These are phyloP conservation scores for Syzygium grande DNA, from an alignment of 345 rosid species.

Conservation along the genomic window DNA sequence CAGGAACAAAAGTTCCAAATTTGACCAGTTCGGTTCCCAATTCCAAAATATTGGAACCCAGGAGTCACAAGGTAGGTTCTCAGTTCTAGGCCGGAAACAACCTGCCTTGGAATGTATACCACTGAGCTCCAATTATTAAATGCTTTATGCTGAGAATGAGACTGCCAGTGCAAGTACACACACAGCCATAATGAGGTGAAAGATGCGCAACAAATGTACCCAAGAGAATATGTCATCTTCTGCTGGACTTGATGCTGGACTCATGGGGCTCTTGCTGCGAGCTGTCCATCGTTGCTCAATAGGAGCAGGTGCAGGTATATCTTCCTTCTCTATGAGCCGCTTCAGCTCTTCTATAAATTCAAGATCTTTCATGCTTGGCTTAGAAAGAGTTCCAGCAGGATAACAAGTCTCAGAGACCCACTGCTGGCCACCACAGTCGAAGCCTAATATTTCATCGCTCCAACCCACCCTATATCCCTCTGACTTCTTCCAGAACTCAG, in stretches of 20 bases:
- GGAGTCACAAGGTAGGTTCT: no score
- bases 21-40: neutral
- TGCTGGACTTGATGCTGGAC: constrained; percentile 74
- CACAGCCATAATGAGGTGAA: neutral
- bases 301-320: constrained; percentile 81
- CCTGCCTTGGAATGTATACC: neutral
- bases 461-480: constrained; percentile 96
- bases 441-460: constrained; percentile 96
- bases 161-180: neutral
- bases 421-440: constrained; percentile 99
- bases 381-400: constrained; percentile 83
- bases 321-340: constrained; percentile 70
- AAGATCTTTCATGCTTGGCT: constrained; percentile 88
- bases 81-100: no score
- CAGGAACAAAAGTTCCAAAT: neutral
- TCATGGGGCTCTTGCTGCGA: constrained; percentile 75
- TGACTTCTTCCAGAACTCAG: constrained; percentile 92
- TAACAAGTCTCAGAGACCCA: constrained; percentile 98
- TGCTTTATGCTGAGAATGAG: neutral
- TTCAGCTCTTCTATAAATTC: constrained; percentile 82
- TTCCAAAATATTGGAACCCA: neutral
- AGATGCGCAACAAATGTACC: constrained; percentile 29
- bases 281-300: constrained; percentile 98
- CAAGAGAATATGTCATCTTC: constrained; percentile 85
- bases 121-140: neutral